Evolutionary conservation across 148 eudicot genomes (phyloP).

Genomic region (Dianthus caryophyllus): DNA sequence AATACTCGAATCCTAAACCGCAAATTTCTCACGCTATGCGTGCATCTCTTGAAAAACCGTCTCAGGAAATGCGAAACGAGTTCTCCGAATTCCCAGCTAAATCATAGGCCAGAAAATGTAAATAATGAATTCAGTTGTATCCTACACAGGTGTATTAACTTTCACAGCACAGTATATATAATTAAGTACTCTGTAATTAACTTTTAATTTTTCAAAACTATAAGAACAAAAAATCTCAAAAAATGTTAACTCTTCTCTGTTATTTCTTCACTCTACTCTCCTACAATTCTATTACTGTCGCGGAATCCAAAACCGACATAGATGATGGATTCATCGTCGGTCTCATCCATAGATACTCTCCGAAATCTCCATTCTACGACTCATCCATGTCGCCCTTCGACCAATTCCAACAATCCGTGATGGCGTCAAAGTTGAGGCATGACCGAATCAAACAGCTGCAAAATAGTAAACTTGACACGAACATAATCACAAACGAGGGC

Average conservation of each 20-base stretch:
- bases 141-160: no score
- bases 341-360: constrained; percentile 22
- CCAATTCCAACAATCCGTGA: neutral
- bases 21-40: constrained; percentile 12
- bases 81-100: constrained; percentile 16
- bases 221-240: neutral
- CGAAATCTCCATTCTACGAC: constrained; percentile 26
- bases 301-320: constrained; percentile 4
- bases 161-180: neutral
- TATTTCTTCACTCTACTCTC: constrained; percentile 18
- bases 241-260: constrained; percentile 17
- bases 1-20: no score
- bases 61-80: constrained; percentile 6
- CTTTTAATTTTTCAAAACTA: neutral
- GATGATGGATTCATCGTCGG: constrained; percentile 11
- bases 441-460: constrained; percentile 4
- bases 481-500: constrained; percentile 12
- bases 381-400: constrained; percentile 12
- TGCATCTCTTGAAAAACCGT: neutral
- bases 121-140: no score
- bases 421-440: constrained; percentile 15
- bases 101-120: no score
- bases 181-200: no score
- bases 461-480: neutral
- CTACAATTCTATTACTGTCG: constrained; percentile 6